Evolutionary conservation across 2,329 filamentous ascomycete genomes (phyloP).

Genomic region (Trichoderma gracile): DNA sequence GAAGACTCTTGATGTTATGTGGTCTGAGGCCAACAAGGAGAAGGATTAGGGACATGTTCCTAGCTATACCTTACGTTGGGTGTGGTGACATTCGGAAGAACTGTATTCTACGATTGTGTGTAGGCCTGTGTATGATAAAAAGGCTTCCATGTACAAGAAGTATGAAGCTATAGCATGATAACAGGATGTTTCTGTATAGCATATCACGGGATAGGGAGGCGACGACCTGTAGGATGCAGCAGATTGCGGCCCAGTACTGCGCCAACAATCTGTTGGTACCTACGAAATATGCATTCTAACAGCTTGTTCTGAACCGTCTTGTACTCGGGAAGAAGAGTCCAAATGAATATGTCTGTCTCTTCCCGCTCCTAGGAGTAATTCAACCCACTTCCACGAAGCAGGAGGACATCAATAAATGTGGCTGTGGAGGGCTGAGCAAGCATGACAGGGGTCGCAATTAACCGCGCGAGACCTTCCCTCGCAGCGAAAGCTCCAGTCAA

Average conservation of each 20-base stretch:
- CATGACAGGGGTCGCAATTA: not conserved
- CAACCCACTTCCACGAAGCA: not conserved
- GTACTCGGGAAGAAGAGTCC: no score
- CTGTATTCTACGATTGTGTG: not conserved
- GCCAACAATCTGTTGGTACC: no score
- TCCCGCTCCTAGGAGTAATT: no score
- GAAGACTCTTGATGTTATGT: slow-evolving; percentile 5
- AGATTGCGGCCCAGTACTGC: no score
- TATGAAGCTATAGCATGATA: not conserved
- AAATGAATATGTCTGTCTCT: not conserved
- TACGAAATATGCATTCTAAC: no score
- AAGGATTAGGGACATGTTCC: not conserved
- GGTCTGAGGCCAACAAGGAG: not conserved
- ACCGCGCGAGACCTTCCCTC: not conserved
- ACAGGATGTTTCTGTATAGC: not conserved
- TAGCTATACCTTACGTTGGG: not conserved
- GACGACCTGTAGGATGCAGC: no score
- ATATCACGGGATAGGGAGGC: no score
- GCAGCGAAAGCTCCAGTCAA: not conserved
- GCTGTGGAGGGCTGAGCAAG: not conserved
- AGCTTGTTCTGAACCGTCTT: no score
- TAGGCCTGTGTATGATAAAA: not conserved
- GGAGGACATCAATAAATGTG: not conserved
- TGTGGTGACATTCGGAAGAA: not conserved
- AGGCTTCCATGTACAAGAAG: not conserved